Evolutionary conservation across 163 green algal species (phyloP).

Genomic region (Smithsoniella earleae): DNA sequence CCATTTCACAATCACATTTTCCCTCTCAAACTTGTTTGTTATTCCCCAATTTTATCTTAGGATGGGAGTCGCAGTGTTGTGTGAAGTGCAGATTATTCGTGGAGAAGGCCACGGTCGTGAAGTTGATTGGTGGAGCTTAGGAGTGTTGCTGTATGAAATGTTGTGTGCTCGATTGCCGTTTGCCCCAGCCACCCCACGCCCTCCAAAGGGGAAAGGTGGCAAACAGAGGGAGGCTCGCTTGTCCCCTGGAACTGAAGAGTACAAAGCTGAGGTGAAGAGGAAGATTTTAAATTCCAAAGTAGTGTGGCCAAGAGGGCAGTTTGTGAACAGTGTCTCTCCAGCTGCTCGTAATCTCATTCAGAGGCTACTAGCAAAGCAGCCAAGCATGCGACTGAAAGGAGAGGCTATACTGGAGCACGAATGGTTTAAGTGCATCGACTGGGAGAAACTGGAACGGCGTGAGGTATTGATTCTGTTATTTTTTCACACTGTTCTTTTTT

Average conservation of each 20-base stretch:
- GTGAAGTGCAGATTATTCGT: conserved; percentile 68
- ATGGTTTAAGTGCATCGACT: conserved; percentile 57
- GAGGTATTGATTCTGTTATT: conserved; percentile 40
- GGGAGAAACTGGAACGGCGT: conserved; percentile 64
- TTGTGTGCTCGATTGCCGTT: conserved; percentile 79
- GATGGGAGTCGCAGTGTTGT: no score
- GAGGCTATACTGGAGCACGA: conserved; percentile 56
- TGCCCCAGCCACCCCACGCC: not conserved
- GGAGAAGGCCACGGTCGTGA: conserved; percentile 65
- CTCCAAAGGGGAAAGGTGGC: not conserved
- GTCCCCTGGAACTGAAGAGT: conserved; percentile 18
- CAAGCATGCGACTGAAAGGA: conserved; percentile 53
- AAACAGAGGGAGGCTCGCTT: not conserved
- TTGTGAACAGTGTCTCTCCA: not conserved
- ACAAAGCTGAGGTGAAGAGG: conserved; percentile 49
- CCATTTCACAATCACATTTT: no score
- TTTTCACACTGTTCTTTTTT: not conserved
- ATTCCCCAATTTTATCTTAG: no score
- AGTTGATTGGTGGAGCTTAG: conserved; percentile 95
- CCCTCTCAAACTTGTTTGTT: no score
- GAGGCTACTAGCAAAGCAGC: conserved; percentile 67
- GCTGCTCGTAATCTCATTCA: conserved; percentile 64
- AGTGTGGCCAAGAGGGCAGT: conserved; percentile 64
- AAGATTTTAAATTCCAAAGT: conserved; percentile 63
- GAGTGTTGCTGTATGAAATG: conserved; percentile 97